These are phyloP conservation scores for Colletotrichum brevisporum DNA, from an alignment of 2,329 filamentous ascomycete species.

Conservation along the genomic window DNA sequence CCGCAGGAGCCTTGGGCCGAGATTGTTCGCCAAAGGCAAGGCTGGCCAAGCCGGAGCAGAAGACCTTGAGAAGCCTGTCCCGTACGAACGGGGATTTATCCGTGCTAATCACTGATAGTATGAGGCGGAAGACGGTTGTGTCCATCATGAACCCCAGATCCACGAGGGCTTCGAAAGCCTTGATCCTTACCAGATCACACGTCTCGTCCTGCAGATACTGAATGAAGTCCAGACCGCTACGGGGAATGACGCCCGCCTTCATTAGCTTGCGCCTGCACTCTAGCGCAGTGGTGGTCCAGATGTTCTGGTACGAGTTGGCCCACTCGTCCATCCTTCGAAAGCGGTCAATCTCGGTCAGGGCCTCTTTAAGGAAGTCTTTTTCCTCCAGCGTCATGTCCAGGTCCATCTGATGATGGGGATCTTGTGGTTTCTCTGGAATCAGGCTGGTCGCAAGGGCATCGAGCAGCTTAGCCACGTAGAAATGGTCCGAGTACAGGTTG, in stretches of 20 bases:
- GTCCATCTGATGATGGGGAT: constrained; percentile 56
- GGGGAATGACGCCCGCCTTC: constrained; percentile 73
- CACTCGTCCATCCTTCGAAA: constrained; percentile 78
- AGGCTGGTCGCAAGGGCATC: constrained; percentile 71
- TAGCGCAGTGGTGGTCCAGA: constrained; percentile 74
- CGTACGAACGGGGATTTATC: constrained; percentile 76
- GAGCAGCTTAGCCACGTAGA: constrained; percentile 88
- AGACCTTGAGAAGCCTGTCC: constrained; percentile 70
- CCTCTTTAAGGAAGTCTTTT: constrained; percentile 64
- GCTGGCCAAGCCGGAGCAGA: constrained; percentile 72
- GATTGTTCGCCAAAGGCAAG: constrained; percentile 75
- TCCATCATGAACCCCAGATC: constrained; percentile 74
- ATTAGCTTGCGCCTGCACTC: constrained; percentile 74
- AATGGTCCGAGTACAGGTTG: constrained; percentile 90
- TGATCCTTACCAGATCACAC: constrained; percentile 73
- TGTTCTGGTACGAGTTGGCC: constrained; percentile 77
- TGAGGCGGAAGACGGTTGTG: constrained; percentile 66
- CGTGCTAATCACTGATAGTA: constrained; percentile 71
- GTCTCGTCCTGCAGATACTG: constrained; percentile 77
- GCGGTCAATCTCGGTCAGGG: constrained; percentile 75
- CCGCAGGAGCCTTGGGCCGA: constrained; percentile 52
- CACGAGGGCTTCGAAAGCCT: constrained; percentile 74
- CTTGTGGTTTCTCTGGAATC: constrained; percentile 59
- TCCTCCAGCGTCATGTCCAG: constrained; percentile 54
- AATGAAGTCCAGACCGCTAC: constrained; percentile 68